A percentile compares a stretch with the other conserved stretches of the same genome.
Conservation (phyloP, 2,329 filamentous ascomycete species). For the Phaeosphaeriaceae sp. region DNA sequence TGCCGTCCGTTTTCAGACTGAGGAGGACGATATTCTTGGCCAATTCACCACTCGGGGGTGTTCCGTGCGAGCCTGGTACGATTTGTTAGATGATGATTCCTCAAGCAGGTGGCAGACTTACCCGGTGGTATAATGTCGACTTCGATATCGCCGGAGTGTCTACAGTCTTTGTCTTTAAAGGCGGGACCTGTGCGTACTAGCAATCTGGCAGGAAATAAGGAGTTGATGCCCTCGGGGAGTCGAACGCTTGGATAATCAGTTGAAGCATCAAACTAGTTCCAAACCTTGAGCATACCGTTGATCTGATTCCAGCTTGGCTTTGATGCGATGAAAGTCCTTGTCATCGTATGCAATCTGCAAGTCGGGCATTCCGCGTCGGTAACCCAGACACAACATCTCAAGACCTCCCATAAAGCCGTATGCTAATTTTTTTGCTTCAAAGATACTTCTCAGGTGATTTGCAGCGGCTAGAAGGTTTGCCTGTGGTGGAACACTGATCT, state of each 20-base stretch:
- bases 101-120: conserved; percentile 9
- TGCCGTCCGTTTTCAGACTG: conserved; percentile 30
- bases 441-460: conserved; percentile 31
- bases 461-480: conserved; percentile 40
- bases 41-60: conserved; percentile 34
- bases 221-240: conserved; percentile 38
- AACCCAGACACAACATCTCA: conserved; percentile 42
- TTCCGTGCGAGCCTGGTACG: conserved; percentile 31
- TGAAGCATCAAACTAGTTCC: too few species aligned
- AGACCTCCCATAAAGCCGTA: conserved; percentile 41
- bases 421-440: conserved; percentile 41
- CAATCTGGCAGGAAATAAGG: conserved; percentile 38
- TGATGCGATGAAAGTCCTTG: conserved; percentile 37
- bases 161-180: conserved; percentile 36
- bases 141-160: conserved; percentile 34
- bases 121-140: conserved; percentile 41
- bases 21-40: conserved; percentile 34
- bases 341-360: conserved; percentile 45
- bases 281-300: conserved; percentile 25
- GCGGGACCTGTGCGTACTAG: conserved; percentile 42
- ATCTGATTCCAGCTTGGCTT: conserved; percentile 35
- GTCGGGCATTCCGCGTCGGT: conserved; percentile 38
- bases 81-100: conserved; percentile 9
- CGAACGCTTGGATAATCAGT: conserved; percentile 33
- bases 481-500: conserved; percentile 24